Evolutionary conservation across 306 rosid genomes (phyloP), one percentile per base, ranked within the genome.

Genomic region (Vachellia pachyceras): DNA sequence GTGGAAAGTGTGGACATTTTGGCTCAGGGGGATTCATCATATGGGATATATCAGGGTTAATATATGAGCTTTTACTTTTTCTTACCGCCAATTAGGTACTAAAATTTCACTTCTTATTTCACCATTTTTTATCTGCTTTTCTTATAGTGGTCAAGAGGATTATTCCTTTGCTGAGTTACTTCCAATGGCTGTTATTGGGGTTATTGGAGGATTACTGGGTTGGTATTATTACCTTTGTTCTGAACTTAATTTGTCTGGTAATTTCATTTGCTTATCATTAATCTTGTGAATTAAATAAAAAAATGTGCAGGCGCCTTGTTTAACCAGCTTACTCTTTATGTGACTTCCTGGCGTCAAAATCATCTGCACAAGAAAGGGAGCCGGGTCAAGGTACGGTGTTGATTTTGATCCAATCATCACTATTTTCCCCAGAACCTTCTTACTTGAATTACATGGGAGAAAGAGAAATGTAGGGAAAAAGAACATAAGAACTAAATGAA

Each of bases 1-100:
- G 90, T 86, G 99, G 98, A 66, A 93, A 86, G 35, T 95, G 98
- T 85, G 99, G 99, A 60, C 98, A 93, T 87, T 95, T 95, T 85
- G 99, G 99, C 71, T 90, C 97, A 2, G 99, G 99, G 45, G 99
- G 99, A 84, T 93, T 95, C 92, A 93, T 95, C 81, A 93, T 95
- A 76, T 95, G 97, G 98, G 99, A 95, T 86, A 55, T 86, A 80
- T 95, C 98, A 69, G 98, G 82, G 99, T 95, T 87, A 87, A 89
- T 89, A 89, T 89, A 89, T 70, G 75, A 84, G 82, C 81, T 83
- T 72, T 82, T 67, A 50, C 76, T 42, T 60, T 84, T 82, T 67
- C 73, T 69, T 50, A 40, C 61, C 52, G 11, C 40, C 78, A 79
- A 65, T 77, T 84, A 69, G 64, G 69, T 77, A 23, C 82, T 75